Base-by-base conservation (phyloP, 2,329 filamentous ascomycete species). In the Lachnellula occidentalis region DNA sequence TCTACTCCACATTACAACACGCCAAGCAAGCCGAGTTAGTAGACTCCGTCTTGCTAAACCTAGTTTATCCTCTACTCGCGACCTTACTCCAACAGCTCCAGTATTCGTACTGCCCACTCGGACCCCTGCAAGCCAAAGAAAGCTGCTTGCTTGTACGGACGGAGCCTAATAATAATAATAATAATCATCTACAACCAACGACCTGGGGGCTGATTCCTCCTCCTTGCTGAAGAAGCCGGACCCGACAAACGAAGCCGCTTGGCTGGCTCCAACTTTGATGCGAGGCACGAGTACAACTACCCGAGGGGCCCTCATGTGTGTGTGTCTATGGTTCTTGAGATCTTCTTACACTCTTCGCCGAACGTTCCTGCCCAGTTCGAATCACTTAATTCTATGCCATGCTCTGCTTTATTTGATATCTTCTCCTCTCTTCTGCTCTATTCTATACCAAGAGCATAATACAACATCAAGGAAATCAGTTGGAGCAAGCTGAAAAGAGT, bases 121-220 rank as follows among this genome's bases (percentile, higher is more conserved):
- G 47, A 37, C 21, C 21, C n/a, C 19, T 14, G 15, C 17, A 19
- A 15, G 11, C 42, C 31, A 8, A 22, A 31, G 27, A 24, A 24
- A 12, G 34, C 34, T 14, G 34, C 15, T 5, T 15, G 36, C 14
- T 39, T 34, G 17, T 21, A 15, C 34, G 37, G 45, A 15, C 34
- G 37, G 45, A 54, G 49, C 46, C 52, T 54, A 54, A 54, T 54
- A n/a, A n/a, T n/a, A n/a, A n/a, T n/a, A n/a, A n/a, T n/a, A n/a
- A n/a, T n/a, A n/a, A n/a, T n/a, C n/a, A n/a, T n/a, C 9, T 17
- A 12, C 17, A 42, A 42, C 39, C 39, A 42, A 42, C 39, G 39
- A 42, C 9, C n/a, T 11, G 9, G 8, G 5, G 6, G 19, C 12
- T 12, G n/a, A 8, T 43, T 43, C n/a, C 8, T 11, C 15, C 5